Base-by-base conservation (phyloP, 441 rosid genomes). In the Pelargonium cotyledonis region DNA sequence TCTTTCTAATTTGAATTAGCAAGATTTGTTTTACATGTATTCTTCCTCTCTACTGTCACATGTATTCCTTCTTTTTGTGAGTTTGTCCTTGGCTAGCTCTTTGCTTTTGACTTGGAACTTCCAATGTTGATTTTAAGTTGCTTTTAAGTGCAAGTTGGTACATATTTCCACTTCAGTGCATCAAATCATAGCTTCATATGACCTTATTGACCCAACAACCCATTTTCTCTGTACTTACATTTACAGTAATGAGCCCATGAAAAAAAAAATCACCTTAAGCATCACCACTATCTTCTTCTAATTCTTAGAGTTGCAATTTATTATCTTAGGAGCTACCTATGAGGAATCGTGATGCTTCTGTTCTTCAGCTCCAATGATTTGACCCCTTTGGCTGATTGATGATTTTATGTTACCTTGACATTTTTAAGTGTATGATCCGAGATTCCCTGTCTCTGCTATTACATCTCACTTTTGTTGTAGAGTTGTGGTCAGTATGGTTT, bases 401-500 rank as follows among this genome's bases (percentile, higher is more conserved):
- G n/a, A n/a, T n/a, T 63, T 46, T 73, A 8, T 5, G 61, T 70
- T 23, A 23, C 11, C 11, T 8, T 15, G 35, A 6, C 23, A 38
- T 43, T 43, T 35, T 64, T 62, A 43, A 6, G 47, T 23, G 26
- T 23, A 23, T 23, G 26, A 23, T 2, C 26, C 2, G 26, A 23
- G 26, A 23, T 23, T 23, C 26, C 26, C 26, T 0, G 26, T 23
- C 26, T 23, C 26, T 23, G 26, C 26, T 23, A 23, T 23, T 23
- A 49, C 57, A 12, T 49, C 16, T 49, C 57, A 12, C 57, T 14
- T 49, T 4, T 12, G 5, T 49, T n/a, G n/a, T n/a, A n/a, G 1
- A 12, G 0, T 3, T 12, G 61, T 55, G 47, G 57, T 53, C 44
- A 40, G 63, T 14, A 82, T 87, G 92, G 88, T 81, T 71, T 80